Conservation (phyloP, 2,329 filamentous ascomycete genomes). For the Fusarium annulatum region DNA sequence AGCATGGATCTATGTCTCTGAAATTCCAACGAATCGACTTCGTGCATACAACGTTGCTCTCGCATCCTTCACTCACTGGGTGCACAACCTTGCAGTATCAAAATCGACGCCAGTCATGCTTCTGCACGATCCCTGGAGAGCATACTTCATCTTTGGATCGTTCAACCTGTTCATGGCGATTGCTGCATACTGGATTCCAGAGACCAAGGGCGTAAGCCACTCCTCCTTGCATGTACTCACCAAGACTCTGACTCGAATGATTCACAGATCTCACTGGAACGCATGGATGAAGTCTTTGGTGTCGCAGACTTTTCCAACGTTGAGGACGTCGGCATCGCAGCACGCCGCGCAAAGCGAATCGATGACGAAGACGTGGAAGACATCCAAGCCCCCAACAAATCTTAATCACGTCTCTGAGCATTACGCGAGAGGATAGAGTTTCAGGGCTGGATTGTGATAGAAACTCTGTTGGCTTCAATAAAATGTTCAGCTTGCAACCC, state of each 20-base stretch:
- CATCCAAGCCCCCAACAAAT: background rate
- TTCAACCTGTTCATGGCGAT: constrained; percentile 69
- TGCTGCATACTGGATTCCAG: constrained; percentile 59
- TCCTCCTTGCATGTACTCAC: accelerated
- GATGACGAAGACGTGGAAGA: constrained; percentile 30
- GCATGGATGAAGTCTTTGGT: constrained; percentile 35
- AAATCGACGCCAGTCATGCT: constrained; percentile 71
- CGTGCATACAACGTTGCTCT: constrained; percentile 69
- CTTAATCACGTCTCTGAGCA: background rate
- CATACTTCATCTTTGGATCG: constrained; percentile 68
- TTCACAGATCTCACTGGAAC: constrained; percentile 30
- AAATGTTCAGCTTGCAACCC: background rate
- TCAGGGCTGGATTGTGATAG: background rate
- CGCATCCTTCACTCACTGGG: constrained; percentile 70
- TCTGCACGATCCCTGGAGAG: constrained; percentile 53
- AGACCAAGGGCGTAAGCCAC: constrained; percentile 65
- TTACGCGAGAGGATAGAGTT: background rate
- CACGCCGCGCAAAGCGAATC: constrained; percentile 6
- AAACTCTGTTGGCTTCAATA: background rate
- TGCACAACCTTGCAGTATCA: constrained; percentile 74
- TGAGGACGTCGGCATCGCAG: constrained; percentile 25
- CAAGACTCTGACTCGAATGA: background rate
- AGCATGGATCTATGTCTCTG: constrained; percentile 62
- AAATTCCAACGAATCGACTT: constrained; percentile 70
- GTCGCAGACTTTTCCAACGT: constrained; percentile 31